A percentile compares a stretch with the other conserved stretches of the same genome.
Conservation (phyloP, 2,329 filamentous ascomycete genomes). For the Fusarium lyarnte region DNA sequence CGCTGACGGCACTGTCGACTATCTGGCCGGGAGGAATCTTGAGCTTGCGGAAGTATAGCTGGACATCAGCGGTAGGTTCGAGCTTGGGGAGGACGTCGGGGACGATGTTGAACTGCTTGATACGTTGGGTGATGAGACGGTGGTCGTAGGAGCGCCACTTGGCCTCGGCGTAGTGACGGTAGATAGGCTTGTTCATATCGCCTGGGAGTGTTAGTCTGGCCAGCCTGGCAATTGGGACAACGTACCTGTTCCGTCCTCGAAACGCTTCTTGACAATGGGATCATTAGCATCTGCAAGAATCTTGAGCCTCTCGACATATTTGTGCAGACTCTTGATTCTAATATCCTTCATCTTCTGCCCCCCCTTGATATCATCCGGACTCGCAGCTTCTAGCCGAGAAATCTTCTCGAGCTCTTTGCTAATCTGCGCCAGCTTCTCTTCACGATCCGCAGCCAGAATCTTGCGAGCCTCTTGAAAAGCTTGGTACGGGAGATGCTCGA, state of each 20-base stretch:
- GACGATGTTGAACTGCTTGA: conserved; percentile 85
- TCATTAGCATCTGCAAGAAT: conserved; percentile 95
- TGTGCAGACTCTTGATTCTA: conserved; percentile 74
- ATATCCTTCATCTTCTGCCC: conserved; percentile 73
- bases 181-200: conserved; percentile 96
- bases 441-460: conserved; percentile 80
- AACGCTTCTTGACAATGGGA: conserved; percentile 89
- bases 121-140: conserved; percentile 82
- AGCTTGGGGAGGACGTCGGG: conserved; percentile 88
- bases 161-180: conserved; percentile 85
- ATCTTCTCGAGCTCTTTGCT: conserved; percentile 74
- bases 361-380: conserved; percentile 66
- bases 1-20: conserved; percentile 78
- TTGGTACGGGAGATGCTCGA: conserved; percentile 95
- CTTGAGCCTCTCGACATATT: conserved; percentile 81
- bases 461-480: conserved; percentile 96
- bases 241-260: conserved; percentile 88
- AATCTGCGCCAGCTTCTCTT: conserved; percentile 82
- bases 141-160: conserved; percentile 90
- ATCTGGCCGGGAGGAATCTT: conserved; percentile 80
- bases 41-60: conserved; percentile 78
- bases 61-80: conserved; percentile 80
- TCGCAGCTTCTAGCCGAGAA: conserved; percentile 68
- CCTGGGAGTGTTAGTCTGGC: conserved; percentile 59
- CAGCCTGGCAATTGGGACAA: background rate